These are phyloP conservation scores for Teratosphaeria gauchensis DNA, from an alignment of 2,329 filamentous ascomycete genomes.

Conservation along the genomic window DNA sequence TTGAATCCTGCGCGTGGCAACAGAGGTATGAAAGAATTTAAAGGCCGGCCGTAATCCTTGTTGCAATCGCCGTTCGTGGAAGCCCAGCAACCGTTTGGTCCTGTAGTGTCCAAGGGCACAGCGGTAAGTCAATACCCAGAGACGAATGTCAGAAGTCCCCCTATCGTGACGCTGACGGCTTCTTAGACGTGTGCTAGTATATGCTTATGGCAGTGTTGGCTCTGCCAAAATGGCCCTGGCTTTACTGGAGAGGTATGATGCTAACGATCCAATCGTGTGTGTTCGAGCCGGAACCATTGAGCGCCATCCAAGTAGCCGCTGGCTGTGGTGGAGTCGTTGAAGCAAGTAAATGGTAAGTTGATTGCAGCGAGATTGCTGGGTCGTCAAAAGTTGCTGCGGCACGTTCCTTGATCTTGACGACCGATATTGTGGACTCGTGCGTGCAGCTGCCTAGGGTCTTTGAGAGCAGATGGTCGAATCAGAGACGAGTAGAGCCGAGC, in stretches of 20 bases:
- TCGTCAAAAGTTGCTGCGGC: constrained; percentile 3
- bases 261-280: background rate
- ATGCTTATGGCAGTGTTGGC: background rate
- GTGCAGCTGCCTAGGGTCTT: constrained; percentile 5
- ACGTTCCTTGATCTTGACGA: constrained; percentile 20
- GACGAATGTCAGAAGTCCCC: background rate
- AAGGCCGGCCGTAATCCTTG: background rate
- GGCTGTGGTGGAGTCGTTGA: constrained; percentile 6
- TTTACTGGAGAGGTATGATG: background rate
- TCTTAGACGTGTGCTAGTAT: background rate
- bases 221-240: background rate
- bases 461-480: constrained; percentile 16
- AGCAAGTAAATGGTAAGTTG: constrained; percentile 15
- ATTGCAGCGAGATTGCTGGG: constrained; percentile 14
- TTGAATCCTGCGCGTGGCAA: background rate
- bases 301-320: constrained; percentile 3
- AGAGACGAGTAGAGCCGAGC: constrained; percentile 12
- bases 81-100: background rate
- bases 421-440: constrained; percentile 6
- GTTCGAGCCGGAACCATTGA: background rate
- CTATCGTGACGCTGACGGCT: background rate
- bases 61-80: background rate
- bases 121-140: background rate
- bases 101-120: background rate
- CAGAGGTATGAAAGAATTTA: background rate